Conservation (phyloP, 2,329 filamentous ascomycete genomes). For the Penicillium sp. region DNA sequence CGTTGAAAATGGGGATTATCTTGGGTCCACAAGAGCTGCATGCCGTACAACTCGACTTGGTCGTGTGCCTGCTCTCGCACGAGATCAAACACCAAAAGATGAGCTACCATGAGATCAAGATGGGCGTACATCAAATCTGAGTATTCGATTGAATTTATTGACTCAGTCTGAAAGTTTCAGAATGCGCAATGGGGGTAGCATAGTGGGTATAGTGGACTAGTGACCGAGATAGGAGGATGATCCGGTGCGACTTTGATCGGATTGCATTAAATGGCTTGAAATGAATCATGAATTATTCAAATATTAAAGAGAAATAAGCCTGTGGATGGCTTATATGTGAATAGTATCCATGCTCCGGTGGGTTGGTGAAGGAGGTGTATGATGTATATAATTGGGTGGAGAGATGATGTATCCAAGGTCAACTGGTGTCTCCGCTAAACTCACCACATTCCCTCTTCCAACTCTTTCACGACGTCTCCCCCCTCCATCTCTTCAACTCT, state of each 20-base stretch:
- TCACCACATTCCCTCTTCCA: conserved; percentile 20
- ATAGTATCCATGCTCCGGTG: too few species aligned
- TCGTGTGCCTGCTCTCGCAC: not conserved
- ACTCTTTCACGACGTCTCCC: conserved; percentile 17
- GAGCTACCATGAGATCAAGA: not conserved
- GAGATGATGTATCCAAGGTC: not conserved
- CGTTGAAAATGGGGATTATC: not conserved
- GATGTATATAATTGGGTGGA: not conserved
- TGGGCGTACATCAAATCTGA: too few species aligned
- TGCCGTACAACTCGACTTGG: not conserved
- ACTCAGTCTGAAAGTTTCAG: too few species aligned
- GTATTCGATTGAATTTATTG: too few species aligned
- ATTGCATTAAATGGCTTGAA: too few species aligned
- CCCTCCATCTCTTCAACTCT: conserved; percentile 4
- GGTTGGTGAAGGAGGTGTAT: not conserved
- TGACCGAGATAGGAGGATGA: too few species aligned
- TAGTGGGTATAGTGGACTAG: too few species aligned
- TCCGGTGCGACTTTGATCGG: too few species aligned
- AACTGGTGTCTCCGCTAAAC: conserved; percentile 20
- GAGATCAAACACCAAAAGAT: not conserved
- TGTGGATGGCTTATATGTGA: too few species aligned
- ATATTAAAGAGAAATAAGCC: too few species aligned
- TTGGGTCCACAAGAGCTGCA: not conserved
- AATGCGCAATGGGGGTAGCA: too few species aligned
- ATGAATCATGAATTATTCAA: too few species aligned